Percentiles rank a stretch among this genome's conserved stretches.
Conservation (phyloP, 257 asterid genomes). For the Penstemon eatonii region DNA sequence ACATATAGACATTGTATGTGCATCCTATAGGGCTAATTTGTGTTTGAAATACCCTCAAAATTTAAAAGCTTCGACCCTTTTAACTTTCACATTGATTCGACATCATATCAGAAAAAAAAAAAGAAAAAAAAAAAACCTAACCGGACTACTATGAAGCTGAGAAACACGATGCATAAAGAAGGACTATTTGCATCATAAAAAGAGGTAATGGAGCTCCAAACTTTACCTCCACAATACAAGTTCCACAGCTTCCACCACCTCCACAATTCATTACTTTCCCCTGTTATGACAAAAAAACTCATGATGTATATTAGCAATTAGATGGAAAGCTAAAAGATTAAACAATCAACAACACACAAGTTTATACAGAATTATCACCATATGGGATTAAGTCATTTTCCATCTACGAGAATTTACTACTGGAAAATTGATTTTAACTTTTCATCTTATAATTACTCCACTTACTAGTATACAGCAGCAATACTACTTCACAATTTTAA, state of each 20-base stretch:
- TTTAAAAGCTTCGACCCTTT: too few relatives aligned
- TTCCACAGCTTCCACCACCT: constrained; percentile 91
- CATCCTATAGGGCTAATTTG: neutral
- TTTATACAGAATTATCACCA: neutral
- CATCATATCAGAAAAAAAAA: too few relatives aligned
- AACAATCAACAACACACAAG: too few relatives aligned
- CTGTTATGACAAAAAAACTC: constrained; percentile 30
- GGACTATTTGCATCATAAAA: neutral
- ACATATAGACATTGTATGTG: neutral
- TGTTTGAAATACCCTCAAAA: too few relatives aligned
- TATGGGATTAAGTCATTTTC: neutral
- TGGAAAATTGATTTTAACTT: too few relatives aligned
- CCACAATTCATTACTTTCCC: constrained; percentile 88
- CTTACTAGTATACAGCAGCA: neutral
- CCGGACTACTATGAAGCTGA: too few relatives aligned
- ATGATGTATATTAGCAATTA: neutral
- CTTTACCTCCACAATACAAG: constrained; percentile 86
- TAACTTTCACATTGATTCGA: too few relatives aligned
- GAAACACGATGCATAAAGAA: neutral
- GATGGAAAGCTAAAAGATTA: too few relatives aligned
- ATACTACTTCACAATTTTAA: neutral
- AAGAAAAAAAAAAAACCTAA: too few relatives aligned
- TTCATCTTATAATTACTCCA: too few relatives aligned
- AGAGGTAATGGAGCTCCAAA: neutral
- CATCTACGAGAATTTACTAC: neutral